A percentile compares a stretch with the other conserved stretches of the same genome.
Evolutionary conservation across 345 rosid genomes (phyloP).

Genomic region (Arabidopsis thaliana): DNA sequence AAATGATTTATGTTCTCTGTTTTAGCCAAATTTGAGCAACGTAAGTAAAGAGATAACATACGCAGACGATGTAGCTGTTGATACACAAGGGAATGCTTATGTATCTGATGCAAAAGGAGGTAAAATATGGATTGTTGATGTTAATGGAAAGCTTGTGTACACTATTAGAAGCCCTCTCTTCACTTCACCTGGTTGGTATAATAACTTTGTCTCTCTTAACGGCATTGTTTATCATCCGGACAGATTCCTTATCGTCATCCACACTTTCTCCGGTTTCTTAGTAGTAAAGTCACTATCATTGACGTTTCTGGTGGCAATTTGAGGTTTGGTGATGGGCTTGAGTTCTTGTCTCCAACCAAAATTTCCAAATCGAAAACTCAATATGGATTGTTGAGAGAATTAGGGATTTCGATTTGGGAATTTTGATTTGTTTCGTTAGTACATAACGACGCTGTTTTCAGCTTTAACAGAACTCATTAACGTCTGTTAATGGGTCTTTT

Average conservation of each 20-base stretch:
- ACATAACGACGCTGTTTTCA: no score
- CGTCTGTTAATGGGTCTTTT: no score
- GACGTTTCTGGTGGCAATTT: slow-evolving; percentile 61
- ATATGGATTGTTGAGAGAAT: no score
- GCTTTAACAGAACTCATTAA: no score
- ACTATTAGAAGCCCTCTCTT: slow-evolving; percentile 66
- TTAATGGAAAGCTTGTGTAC: slow-evolving; percentile 60
- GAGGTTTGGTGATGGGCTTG: slow-evolving; percentile 75
- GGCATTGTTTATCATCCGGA: slow-evolving; percentile 89
- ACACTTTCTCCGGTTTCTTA: slow-evolving; percentile 62
- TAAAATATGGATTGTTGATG: slow-evolving; percentile 79
- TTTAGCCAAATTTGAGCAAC: no score
- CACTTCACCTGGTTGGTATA: slow-evolving; percentile 70
- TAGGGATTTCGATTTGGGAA: no score
- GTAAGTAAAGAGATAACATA: slow-evolving; percentile 60
- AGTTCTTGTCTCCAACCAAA: slow-evolving; percentile 66
- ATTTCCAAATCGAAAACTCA: slow-evolving; percentile 21
- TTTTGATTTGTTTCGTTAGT: no score
- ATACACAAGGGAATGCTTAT: slow-evolving; percentile 74
- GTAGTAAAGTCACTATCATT: slow-evolving; percentile 51
- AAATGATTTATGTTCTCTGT: no score
- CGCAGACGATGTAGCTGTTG: slow-evolving; percentile 86
- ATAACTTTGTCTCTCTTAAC: slow-evolving; percentile 64
- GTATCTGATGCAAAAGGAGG: slow-evolving; percentile 69
- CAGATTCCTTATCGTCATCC: slow-evolving; percentile 76